Evolutionary conservation across 2,329 filamentous ascomycete genomes (phyloP).

Genomic region (Colletotrichum eremochloae): DNA sequence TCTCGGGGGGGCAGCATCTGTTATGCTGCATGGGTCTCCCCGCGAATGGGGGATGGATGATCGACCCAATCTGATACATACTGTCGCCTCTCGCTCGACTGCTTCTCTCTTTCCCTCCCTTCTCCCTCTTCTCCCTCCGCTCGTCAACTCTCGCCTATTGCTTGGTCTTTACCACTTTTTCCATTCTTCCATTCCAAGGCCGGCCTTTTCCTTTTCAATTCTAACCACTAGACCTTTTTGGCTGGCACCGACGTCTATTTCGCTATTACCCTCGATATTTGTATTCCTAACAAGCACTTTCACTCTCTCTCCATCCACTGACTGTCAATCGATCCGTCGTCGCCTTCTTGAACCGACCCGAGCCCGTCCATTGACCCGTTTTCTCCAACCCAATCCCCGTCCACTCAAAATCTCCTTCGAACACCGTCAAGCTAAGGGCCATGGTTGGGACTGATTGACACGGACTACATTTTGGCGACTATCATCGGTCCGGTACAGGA

Average conservation of each 20-base stretch:
- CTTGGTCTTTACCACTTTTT: constrained; percentile 36
- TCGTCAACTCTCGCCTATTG: constrained; percentile 18
- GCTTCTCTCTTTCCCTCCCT: constrained; percentile 23
- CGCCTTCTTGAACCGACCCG: neutral
- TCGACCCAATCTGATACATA: constrained; percentile 44
- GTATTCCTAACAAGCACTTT: neutral
- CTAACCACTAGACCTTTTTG: constrained; percentile 37
- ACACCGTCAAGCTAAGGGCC: constrained; percentile 24
- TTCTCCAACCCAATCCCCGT: neutral
- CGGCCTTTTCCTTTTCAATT: constrained; percentile 42
- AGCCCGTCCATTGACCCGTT: neutral
- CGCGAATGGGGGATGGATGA: constrained; percentile 40
- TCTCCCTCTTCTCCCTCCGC: constrained; percentile 35
- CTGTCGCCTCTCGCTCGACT: constrained; percentile 41
- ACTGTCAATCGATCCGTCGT: neutral
- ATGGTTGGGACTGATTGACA: constrained; percentile 39
- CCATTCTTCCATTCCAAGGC: constrained; percentile 39
- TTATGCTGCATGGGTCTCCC: constrained; percentile 43
- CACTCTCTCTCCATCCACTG: neutral
- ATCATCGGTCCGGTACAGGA: constrained; percentile 29
- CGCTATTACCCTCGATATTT: neutral
- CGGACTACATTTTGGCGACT: constrained; percentile 33
- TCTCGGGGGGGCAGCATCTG: constrained; percentile 33
- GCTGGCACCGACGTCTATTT: constrained; percentile 39
- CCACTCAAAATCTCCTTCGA: neutral